A percentile compares a stretch with the other conserved stretches of the same genome.
phyloP scores from a whole-genome alignment of 2,329 filamentous ascomycete species.

The Fusarium sp. region DNA sequence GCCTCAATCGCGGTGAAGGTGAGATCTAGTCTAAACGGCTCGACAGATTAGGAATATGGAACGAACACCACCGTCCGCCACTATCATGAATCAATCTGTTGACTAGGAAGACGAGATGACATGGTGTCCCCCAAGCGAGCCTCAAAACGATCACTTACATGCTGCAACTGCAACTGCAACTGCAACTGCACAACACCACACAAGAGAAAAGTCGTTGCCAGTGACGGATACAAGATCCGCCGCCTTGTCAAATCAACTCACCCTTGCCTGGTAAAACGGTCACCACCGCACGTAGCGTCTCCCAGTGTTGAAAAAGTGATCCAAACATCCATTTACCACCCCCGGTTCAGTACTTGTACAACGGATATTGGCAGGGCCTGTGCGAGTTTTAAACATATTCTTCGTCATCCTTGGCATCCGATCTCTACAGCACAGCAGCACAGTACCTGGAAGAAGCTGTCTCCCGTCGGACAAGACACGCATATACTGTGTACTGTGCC shows the following conservation, averaged over 20 bases:
- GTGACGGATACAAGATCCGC: conserved; percentile 4
- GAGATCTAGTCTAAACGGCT: conserved; percentile 20
- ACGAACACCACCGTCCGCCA: conserved; percentile 15
- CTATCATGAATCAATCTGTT: not conserved
- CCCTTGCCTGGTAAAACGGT: conserved; percentile 39
- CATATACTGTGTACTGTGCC: not conserved
- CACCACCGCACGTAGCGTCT: conserved; percentile 37
- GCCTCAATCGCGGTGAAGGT: conserved; percentile 21
- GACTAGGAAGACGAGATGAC: not conserved
- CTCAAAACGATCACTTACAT: conserved; percentile 26
- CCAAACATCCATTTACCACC: conserved; percentile 10
- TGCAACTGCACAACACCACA: not conserved
- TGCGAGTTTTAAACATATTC: conserved; percentile 19
- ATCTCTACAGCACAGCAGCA: conserved; percentile 20
- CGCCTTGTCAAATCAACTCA: conserved; percentile 20
- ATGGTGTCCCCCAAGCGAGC: conserved; percentile 12
- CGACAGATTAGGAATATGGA: conserved; percentile 32
- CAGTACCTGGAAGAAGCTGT: not conserved
- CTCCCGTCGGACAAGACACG: conserved; percentile 7
- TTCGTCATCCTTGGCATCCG: conserved; percentile 40
- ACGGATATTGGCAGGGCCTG: conserved; percentile 28
- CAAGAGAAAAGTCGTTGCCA: not conserved
- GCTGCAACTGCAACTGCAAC: not conserved
- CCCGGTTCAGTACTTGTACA: conserved; percentile 8
- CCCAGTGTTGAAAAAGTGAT: conserved; percentile 33